Base-by-base conservation (phyloP, 306 rosid species). In the Acmispon strigosus region DNA sequence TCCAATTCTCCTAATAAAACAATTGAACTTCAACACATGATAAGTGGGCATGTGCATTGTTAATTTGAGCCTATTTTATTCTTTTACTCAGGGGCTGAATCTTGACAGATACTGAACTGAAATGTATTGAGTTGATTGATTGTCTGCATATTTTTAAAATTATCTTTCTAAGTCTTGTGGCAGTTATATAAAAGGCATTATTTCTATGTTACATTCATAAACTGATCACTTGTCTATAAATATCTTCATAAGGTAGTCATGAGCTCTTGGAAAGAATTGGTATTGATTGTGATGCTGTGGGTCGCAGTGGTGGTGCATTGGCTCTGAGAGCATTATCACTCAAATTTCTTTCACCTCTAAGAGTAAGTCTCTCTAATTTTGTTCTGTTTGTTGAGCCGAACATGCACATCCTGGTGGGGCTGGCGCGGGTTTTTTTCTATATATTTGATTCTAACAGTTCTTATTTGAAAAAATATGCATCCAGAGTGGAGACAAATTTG, bases 271-370 rank as follows among this genome's bases (percentile, higher is more conserved):
- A 85, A 75, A 73, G 82, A 59, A 61, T 87, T 53, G 97, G 96
- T 20, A 13, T 91, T 17, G 83, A 49, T 9, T 78, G 87, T 45
- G 92, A 91, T 76, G 84, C 43, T 6, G 87, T 91, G 80, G 92
- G 95, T 32, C 87, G 89, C 8, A 62, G 52, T 16, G 96, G 96
- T 49, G 84, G 79, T 57, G 89, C 96, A 61, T 82, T 87, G 74
- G 96, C 99, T 36, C 49, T 91, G 70, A 73, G 92, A 20, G 92
- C 89, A 41, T 68, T 91, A 77, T 86, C 91, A 9, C 56, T 94
- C 73, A 91, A 89, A 82, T 89, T 83, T 85, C 82, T 94, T 73
- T 92, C 96, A 20, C 95, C 97, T 49, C 82, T 94, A 39, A 87
- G 81, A 85, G 99, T 91, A 84, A 71, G 92, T 47, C 67, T 79